phyloP scores from a whole-genome alignment of 2,329 filamentous ascomycete species.

The Fusarium pseudoanthophilum region DNA sequence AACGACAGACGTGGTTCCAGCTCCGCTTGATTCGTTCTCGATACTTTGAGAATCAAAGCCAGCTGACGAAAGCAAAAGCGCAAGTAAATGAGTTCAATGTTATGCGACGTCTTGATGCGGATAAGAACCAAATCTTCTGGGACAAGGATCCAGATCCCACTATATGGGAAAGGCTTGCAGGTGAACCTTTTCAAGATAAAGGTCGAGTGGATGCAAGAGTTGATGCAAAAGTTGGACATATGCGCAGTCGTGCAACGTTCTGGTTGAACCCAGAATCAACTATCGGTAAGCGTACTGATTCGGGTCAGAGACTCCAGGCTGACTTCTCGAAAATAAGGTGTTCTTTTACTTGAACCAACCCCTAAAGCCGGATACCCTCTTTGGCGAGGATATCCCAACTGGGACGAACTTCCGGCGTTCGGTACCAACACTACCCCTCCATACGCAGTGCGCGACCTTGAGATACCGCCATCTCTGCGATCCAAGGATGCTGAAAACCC shows the following conservation, averaged over 20 bases:
- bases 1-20: neutral
- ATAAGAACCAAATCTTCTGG: neutral
- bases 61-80: rapidly evolving
- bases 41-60: neutral
- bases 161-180: neutral
- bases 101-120: neutral
- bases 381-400: neutral
- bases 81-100: neutral
- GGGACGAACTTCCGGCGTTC: neutral
- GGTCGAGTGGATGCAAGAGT: neutral
- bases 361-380: neutral
- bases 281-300: neutral
- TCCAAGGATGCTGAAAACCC: neutral
- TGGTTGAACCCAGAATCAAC: neutral
- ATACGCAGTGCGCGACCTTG: neutral
- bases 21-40: neutral
- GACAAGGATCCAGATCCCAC: neutral
- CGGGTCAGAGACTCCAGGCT: rapidly evolving
- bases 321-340: neutral
- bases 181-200: rapidly evolving
- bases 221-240: neutral
- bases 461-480: neutral
- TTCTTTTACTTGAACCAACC: neutral
- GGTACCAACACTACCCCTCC: too few relatives aligned
- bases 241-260: neutral